Percentiles rank a stretch among this genome's conserved stretches.
Evolutionary conservation across 345 rosid genomes (phyloP).

Genomic region (Noccaea bulbosa): DNA sequence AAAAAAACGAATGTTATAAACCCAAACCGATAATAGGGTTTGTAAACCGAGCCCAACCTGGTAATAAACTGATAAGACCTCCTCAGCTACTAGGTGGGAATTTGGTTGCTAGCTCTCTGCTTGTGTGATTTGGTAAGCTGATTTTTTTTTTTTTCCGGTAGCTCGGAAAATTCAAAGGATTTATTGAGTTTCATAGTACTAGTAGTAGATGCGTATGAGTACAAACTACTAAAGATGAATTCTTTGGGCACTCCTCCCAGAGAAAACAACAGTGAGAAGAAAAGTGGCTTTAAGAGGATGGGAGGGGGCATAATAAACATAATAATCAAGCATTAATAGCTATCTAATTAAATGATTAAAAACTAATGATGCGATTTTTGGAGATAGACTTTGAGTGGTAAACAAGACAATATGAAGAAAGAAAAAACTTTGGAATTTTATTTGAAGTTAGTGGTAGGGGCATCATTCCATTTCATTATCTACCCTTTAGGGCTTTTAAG

Average conservation of each 20-base stretch:
- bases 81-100: too few species aligned
- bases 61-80: constrained; percentile 21
- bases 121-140: not conserved
- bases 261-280: not conserved
- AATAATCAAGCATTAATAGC: constrained; percentile 33
- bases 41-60: constrained; percentile 22
- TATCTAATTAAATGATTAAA: constrained; percentile 32
- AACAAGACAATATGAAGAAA: constrained; percentile 20
- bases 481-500: constrained; percentile 41
- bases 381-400: constrained; percentile 40
- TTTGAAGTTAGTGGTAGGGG: constrained; percentile 36
- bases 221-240: not conserved
- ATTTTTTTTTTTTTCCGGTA: not conserved
- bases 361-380: constrained; percentile 32
- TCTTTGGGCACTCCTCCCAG: not conserved
- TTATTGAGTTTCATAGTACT: not conserved
- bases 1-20: constrained; percentile 5
- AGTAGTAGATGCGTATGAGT: not conserved
- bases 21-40: constrained; percentile 3
- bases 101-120: too few species aligned
- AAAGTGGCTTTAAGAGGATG: constrained; percentile 37
- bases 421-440: not conserved
- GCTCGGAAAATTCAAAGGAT: not conserved
- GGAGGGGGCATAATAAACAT: constrained; percentile 40
- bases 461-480: constrained; percentile 42